Percentiles rank a stretch among this genome's conserved stretches.
Conservation (phyloP, 768 basidiomycete genomes). For the Leccinum barrowsii region DNA sequence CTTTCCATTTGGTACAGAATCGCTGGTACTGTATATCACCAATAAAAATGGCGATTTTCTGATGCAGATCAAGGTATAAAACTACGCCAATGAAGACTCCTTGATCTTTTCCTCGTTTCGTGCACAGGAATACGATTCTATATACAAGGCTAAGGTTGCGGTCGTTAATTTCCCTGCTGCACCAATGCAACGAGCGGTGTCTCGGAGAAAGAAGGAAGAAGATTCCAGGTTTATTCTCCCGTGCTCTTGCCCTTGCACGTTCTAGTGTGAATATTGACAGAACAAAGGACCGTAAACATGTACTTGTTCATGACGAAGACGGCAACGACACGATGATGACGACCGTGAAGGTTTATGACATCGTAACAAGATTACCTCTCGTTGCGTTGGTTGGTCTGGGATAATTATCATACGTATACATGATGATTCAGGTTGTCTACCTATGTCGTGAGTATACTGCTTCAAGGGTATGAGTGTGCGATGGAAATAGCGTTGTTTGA, state of each 20-base stretch:
- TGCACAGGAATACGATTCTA: conserved; percentile 85
- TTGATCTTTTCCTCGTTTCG: conserved; percentile 1
- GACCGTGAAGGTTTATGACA: conserved; percentile 19
- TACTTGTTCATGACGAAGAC: conserved; percentile 32
- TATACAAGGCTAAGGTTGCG: conserved; percentile 76
- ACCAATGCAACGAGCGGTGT: conserved; percentile 38
- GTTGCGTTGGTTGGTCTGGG: not conserved
- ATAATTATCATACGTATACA: conserved; percentile 28
- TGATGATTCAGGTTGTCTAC: conserved; percentile 12
- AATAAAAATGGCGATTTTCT: conserved; percentile 73
- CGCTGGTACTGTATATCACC: conserved; percentile 92
- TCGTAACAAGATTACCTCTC: not conserved
- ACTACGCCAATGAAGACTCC: not conserved
- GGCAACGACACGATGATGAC: conserved; percentile 36
- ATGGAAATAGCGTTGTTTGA: not conserved
- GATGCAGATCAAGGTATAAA: conserved; percentile 80
- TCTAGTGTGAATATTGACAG: conserved; percentile 19
- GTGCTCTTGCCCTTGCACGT: not conserved
- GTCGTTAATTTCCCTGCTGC: conserved; percentile 55
- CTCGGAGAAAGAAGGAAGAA: conserved; percentile 69
- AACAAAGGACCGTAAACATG: conserved; percentile 43
- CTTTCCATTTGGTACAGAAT: conserved; percentile 83
- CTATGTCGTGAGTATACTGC: conserved; percentile 14
- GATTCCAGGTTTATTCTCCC: conserved; percentile 39
- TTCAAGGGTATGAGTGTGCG: conserved; percentile 11